These are phyloP conservation scores for Termitomyces sp. DNA, from an alignment of 768 basidiomycete species.

Conservation along the genomic window DNA sequence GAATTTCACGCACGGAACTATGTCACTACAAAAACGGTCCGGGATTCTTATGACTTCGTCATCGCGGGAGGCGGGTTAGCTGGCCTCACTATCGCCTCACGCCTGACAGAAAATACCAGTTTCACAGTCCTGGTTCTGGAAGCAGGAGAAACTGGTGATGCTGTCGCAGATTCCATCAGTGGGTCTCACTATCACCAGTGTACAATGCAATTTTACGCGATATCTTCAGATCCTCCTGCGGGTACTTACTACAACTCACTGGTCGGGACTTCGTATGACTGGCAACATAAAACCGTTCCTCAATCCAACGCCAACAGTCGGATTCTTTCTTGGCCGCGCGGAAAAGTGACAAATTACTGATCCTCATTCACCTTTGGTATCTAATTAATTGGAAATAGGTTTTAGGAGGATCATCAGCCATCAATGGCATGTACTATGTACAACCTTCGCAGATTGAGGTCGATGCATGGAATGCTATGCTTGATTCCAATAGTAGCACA, in stretches of 20 bases:
- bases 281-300: constrained; percentile 44
- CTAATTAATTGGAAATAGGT: constrained; percentile 25
- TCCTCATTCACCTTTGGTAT: background rate
- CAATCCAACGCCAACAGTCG: constrained; percentile 42
- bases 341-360: constrained; percentile 36
- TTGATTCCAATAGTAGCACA: constrained; percentile 25
- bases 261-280: constrained; percentile 44
- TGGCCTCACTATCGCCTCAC: constrained; percentile 30
- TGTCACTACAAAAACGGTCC: constrained; percentile 6
- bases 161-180: constrained; percentile 28
- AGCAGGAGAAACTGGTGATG: constrained; percentile 41
- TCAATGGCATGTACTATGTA: constrained; percentile 67
- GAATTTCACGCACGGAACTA: constrained; percentile 11
- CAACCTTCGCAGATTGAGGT: constrained; percentile 45
- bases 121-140: constrained; percentile 33
- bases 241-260: constrained; percentile 50
- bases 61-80: constrained; percentile 31
- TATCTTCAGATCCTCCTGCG: constrained; percentile 39
- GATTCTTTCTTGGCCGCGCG: constrained; percentile 50
- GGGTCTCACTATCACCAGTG: constrained; percentile 8
- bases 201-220: background rate
- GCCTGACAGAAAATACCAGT: constrained; percentile 28
- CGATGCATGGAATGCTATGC: constrained; percentile 34
- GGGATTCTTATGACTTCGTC: constrained; percentile 29
- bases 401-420: constrained; percentile 62